Percentiles rank a stretch among this genome's conserved stretches.
These are phyloP conservation scores for Wickerhamomyces queroliae DNA, from an alignment of 805 yeast species.

Conservation along the genomic window DNA sequence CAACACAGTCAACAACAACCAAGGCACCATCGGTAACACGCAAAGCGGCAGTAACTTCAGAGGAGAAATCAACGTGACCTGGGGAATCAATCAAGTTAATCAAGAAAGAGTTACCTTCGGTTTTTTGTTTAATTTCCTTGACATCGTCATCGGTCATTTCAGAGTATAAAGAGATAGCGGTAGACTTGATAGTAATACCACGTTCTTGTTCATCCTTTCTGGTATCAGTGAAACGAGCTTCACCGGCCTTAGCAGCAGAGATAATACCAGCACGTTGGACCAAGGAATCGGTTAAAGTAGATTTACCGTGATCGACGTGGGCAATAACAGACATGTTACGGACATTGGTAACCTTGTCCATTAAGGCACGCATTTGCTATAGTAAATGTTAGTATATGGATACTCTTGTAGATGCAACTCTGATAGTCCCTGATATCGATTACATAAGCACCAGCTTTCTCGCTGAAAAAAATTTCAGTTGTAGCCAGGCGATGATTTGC, in stretches of 20 bases:
- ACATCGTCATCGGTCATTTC: slow-evolving; percentile 84
- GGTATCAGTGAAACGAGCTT: slow-evolving; percentile 99
- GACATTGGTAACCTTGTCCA: slow-evolving; percentile 99
- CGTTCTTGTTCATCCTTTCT: slow-evolving; percentile 99
- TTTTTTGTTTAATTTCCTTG: slow-evolving; percentile 81
- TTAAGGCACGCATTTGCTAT: slow-evolving; percentile 92
- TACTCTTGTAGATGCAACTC: not conserved
- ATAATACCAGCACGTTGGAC: slow-evolving; percentile 99
- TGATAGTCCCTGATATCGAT: not conserved
- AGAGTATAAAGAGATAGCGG: slow-evolving; percentile 95
- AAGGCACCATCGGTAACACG: slow-evolving; percentile 99
- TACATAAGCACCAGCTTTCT: not conserved
- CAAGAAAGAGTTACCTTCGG: slow-evolving; percentile 87
- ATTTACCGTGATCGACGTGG: slow-evolving; percentile 99
- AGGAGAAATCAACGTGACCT: slow-evolving; percentile 99
- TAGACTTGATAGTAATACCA: slow-evolving; percentile 99
- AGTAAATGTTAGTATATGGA: slow-evolving; percentile 12
- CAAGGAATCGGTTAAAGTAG: slow-evolving; percentile 97
- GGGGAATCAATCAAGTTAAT: slow-evolving; percentile 99
- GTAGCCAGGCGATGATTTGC: not conserved
- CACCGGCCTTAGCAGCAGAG: slow-evolving; percentile 99
- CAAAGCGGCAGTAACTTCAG: slow-evolving; percentile 99
- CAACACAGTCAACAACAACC: slow-evolving; percentile 98
- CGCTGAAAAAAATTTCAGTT: not conserved
- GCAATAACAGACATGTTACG: slow-evolving; percentile 99